phyloP scores from a whole-genome alignment of 2,329 filamentous ascomycete species.

The Herpotrichia juniperi region DNA sequence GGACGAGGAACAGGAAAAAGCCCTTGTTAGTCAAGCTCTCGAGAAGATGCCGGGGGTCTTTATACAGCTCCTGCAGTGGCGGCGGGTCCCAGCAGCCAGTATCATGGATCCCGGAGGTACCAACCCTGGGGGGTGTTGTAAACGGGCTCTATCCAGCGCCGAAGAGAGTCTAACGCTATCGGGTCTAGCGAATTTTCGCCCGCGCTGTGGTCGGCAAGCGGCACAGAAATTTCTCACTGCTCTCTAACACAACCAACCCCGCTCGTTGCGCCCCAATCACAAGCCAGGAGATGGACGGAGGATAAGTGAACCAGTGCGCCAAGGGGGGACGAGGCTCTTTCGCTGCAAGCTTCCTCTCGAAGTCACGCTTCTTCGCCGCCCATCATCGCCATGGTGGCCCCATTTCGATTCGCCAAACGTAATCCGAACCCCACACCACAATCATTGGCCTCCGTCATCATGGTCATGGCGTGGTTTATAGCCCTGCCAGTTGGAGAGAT shows the following conservation, averaged over 20 bases:
- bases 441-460: not conserved
- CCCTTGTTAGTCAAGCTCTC: slow-evolving; percentile 21
- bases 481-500: not conserved
- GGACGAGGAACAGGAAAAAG: slow-evolving; percentile 3
- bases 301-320: not conserved
- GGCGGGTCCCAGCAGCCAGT: slow-evolving; percentile 23
- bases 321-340: not conserved
- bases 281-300: not conserved
- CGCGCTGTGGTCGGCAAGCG: slow-evolving; percentile 26
- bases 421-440: slow-evolving; percentile 1
- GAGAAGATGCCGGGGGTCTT: slow-evolving; percentile 21
- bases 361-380: not conserved
- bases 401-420: slow-evolving; percentile 1
- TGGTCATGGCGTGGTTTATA: not conserved
- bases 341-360: not conserved
- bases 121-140: not conserved
- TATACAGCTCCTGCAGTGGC: slow-evolving; percentile 28
- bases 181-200: slow-evolving; percentile 28
- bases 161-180: not conserved
- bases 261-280: slow-evolving; percentile 24
- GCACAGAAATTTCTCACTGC: slow-evolving; percentile 36
- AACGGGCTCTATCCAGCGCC: not conserved
- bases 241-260: slow-evolving; percentile 23
- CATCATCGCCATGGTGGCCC: not conserved
- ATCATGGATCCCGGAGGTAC: slow-evolving; percentile 19